Evolutionary conservation across 306 rosid species (phyloP).

Genomic region (Prunus dulcis): DNA sequence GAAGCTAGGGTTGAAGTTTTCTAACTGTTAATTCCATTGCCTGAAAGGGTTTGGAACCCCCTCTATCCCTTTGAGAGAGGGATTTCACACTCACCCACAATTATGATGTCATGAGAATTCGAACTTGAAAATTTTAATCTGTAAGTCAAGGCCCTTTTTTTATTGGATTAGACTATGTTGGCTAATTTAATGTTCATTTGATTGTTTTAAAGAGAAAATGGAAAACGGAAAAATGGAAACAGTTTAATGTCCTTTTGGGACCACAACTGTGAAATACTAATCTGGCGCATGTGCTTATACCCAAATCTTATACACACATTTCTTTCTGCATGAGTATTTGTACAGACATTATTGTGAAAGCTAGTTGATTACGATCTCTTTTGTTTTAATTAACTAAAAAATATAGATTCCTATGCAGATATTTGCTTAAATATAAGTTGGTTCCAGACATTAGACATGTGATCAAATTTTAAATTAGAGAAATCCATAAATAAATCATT

Average conservation of each 20-base stretch:
- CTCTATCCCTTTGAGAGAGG: background rate
- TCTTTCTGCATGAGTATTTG: background rate
- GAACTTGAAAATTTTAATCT: fast-evolving
- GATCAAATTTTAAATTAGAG: background rate
- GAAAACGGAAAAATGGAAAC: background rate
- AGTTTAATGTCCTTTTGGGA: background rate
- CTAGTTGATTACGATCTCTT: background rate
- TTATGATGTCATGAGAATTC: no score
- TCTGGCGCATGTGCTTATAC: background rate
- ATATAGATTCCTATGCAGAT: background rate
- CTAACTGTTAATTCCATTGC: background rate
- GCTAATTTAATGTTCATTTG: background rate
- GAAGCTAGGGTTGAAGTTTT: background rate
- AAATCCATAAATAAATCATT: background rate
- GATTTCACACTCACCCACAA: no score
- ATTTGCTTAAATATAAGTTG: background rate
- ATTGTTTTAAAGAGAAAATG: no score
- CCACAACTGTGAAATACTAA: background rate
- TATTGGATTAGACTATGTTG: fast-evolving
- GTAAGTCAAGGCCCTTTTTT: no score
- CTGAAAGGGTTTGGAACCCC: background rate
- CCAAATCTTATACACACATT: background rate
- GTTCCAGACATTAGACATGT: background rate
- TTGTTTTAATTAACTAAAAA: background rate
- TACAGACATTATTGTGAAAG: background rate